phyloP scores from a whole-genome alignment of 1,284 basidiomycete genomes.

The Hymenochaete sp. region DNA sequence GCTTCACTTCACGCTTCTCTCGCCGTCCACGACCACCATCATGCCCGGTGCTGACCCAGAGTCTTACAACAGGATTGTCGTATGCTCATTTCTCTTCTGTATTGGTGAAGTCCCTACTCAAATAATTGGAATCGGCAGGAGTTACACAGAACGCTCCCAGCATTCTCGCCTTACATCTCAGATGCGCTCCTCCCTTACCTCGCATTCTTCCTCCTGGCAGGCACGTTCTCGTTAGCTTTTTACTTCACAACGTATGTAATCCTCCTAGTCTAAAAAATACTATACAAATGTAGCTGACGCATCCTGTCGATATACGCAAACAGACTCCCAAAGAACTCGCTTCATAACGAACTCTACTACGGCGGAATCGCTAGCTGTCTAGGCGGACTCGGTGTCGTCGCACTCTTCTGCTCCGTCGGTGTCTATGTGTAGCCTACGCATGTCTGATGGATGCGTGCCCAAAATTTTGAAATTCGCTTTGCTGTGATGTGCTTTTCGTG shows the following conservation, averaged over 20 bases:
- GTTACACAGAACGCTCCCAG: slow-evolving; percentile 41
- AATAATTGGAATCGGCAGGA: slow-evolving; percentile 29
- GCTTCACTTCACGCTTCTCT: neutral
- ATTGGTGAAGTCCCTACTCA: slow-evolving; percentile 14
- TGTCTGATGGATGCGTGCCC: too few species aligned
- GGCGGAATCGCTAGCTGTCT: slow-evolving; percentile 67
- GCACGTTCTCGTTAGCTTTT: slow-evolving; percentile 76
- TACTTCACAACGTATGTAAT: slow-evolving; percentile 78
- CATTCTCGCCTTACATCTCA: slow-evolving; percentile 65
- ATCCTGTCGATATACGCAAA: slow-evolving; percentile 13
- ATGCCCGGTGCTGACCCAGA: slow-evolving; percentile 26
- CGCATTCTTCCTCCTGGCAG: slow-evolving; percentile 60
- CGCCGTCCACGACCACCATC: slow-evolving; percentile 12
- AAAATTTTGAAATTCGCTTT: neutral
- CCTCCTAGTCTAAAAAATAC: neutral
- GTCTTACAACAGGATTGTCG: slow-evolving; percentile 33
- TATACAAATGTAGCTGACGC: neutral
- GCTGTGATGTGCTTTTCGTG: neutral
- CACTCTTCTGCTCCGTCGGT: slow-evolving; percentile 78
- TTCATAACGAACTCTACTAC: slow-evolving; percentile 64
- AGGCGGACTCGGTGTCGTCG: slow-evolving; percentile 78
- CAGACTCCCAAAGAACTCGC: slow-evolving; percentile 62
- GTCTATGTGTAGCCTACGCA: slow-evolving; percentile 79
- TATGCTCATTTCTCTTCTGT: slow-evolving; percentile 7
- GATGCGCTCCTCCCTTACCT: slow-evolving; percentile 60